Evolutionary conservation across 495 filamentous ascomycete genomes (phyloP).

Genomic region (Darksidea phi): DNA sequence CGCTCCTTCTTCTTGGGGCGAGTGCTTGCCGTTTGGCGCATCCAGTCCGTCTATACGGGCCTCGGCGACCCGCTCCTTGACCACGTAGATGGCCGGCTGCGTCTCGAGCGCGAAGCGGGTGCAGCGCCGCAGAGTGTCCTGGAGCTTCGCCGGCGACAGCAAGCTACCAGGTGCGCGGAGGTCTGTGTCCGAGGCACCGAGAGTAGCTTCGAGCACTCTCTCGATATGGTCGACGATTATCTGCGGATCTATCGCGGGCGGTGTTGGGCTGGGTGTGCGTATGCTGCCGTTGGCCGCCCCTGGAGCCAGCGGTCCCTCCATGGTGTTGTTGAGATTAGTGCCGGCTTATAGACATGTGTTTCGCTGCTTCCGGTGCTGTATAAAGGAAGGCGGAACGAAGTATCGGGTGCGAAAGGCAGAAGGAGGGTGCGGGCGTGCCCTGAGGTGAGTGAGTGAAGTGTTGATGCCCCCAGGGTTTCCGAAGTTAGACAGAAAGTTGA

Average conservation of each 20-base stretch:
- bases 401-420: background rate
- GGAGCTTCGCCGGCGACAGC: conserved; percentile 65
- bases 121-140: conserved; percentile 82
- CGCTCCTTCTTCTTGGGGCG: conserved; percentile 10
- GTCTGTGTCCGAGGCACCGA: conserved; percentile 79
- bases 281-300: conserved; percentile 41
- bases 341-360: conserved; percentile 32
- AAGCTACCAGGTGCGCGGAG: conserved; percentile 78
- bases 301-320: conserved; percentile 45
- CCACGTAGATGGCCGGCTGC: conserved; percentile 83
- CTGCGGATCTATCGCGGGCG: conserved; percentile 55
- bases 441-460: conserved; percentile 10
- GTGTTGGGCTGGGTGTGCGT: conserved; percentile 41
- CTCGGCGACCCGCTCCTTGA: conserved; percentile 66
- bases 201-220: conserved; percentile 74
- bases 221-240: conserved; percentile 74
- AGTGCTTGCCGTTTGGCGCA: conserved; percentile 47
- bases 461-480: conserved; percentile 9
- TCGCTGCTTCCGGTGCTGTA: conserved; percentile 8
- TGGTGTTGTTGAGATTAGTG: conserved; percentile 28
- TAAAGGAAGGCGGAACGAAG: background rate
- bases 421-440: conserved; percentile 11
- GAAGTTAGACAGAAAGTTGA: background rate
- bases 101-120: conserved; percentile 84
- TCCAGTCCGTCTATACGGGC: conserved; percentile 48